Conservation (phyloP, 768 basidiomycete species). For the Lyophyllum atratum region DNA sequence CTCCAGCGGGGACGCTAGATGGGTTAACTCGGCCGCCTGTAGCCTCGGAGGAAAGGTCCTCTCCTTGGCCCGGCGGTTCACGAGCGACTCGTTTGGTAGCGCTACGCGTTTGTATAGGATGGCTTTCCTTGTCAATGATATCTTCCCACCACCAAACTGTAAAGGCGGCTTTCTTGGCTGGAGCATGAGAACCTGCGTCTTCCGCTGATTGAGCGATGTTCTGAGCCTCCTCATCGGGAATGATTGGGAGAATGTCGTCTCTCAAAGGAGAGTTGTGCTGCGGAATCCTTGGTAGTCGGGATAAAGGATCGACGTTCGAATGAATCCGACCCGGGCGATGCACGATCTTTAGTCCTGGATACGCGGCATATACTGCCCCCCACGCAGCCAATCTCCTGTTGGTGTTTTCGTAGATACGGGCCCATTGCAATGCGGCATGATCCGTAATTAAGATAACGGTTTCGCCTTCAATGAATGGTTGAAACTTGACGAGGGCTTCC, state of each 20-base stretch:
- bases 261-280: conserved; percentile 16
- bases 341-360: conserved; percentile 28
- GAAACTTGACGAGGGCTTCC: conserved; percentile 35
- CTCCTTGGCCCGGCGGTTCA: no score
- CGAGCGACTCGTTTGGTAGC: no score
- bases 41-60: no score
- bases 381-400: conserved; percentile 17
- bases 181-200: neutral
- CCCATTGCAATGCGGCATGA: conserved; percentile 27
- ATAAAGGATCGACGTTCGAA: conserved; percentile 31
- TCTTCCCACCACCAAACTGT: conserved; percentile 23
- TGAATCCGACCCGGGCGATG: conserved; percentile 34
- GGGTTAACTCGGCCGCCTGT: no score
- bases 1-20: no score
- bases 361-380: conserved; percentile 34
- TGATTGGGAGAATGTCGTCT: conserved; percentile 5
- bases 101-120: neutral
- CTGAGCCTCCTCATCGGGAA: neutral
- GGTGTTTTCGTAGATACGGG: conserved; percentile 20
- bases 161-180: conserved; percentile 21
- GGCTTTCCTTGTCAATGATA: conserved; percentile 13
- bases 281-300: conserved; percentile 16
- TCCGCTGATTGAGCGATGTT: neutral
- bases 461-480: conserved; percentile 37
- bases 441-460: conserved; percentile 23